phyloP scores from a whole-genome alignment of 495 filamentous ascomycete genomes.

The Penicillium taxi region DNA sequence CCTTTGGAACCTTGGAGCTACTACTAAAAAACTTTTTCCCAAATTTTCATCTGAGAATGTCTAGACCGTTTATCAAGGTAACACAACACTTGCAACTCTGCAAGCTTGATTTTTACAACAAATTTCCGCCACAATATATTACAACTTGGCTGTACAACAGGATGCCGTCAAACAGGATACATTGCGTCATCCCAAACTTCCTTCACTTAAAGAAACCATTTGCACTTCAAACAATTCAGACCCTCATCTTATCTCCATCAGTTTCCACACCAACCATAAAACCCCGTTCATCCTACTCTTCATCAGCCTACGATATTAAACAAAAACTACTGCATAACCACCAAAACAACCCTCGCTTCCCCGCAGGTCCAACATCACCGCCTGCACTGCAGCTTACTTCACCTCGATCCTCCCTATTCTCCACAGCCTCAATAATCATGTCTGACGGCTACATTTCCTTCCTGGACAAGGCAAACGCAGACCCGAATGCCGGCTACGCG shows the following conservation, averaged over 20 bases:
- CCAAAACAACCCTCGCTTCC: slow-evolving; percentile 1
- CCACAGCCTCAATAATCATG: slow-evolving; percentile 40
- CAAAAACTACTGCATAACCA: background rate
- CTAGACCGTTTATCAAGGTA: too few species aligned
- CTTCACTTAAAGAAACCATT: slow-evolving; percentile 6
- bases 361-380: slow-evolving; percentile 4
- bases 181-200: slow-evolving; percentile 39
- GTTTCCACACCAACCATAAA: background rate
- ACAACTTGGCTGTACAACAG: slow-evolving; percentile 3
- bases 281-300: background rate
- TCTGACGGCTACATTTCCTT: slow-evolving; percentile 71
- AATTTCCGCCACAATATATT: too few species aligned
- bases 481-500: slow-evolving; percentile 42
- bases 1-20: too few species aligned
- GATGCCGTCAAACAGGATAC: too few species aligned
- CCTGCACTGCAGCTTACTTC: background rate
- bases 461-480: slow-evolving; percentile 74
- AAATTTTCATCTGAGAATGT: too few species aligned
- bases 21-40: too few species aligned
- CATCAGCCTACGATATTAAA: background rate
- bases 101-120: too few species aligned
- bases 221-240: slow-evolving; percentile 11
- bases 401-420: slow-evolving; percentile 11
- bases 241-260: background rate
- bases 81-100: too few species aligned